Evolutionary conservation across 768 basidiomycete genomes (phyloP).

Genomic region (Basidioascus undulatus): DNA sequence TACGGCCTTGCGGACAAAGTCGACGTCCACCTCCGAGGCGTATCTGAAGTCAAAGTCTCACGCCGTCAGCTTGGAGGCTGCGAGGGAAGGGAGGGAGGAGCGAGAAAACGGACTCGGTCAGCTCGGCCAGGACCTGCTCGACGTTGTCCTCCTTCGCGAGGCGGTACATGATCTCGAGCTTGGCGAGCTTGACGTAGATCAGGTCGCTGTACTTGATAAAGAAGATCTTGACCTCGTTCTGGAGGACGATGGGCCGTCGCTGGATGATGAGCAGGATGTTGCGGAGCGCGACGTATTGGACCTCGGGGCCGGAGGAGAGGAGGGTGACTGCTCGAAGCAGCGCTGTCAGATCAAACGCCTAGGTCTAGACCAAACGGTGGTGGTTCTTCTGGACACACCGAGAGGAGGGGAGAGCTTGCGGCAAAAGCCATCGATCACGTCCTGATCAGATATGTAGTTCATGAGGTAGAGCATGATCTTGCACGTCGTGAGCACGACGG

Average conservation of each 20-base stretch:
- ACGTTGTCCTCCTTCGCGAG: slow-evolving; percentile 87
- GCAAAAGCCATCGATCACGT: slow-evolving; percentile 67
- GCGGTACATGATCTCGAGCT: slow-evolving; percentile 96
- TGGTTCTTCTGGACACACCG: slow-evolving; percentile 26
- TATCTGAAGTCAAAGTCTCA: slow-evolving; percentile 31
- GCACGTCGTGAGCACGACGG: slow-evolving; percentile 95
- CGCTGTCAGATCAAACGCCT: not conserved
- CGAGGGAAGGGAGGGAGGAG: not conserved
- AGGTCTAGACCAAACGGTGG: not conserved
- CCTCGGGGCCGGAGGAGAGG: slow-evolving; percentile 88
- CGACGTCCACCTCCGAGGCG: slow-evolving; percentile 91
- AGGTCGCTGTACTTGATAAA: slow-evolving; percentile 99
- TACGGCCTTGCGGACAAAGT: slow-evolving; percentile 93
- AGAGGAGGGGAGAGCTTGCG: slow-evolving; percentile 95
- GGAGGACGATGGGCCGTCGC: slow-evolving; percentile 66
- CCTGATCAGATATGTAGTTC: slow-evolving; percentile 93
- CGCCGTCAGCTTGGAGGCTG: too few species aligned
- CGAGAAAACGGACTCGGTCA: slow-evolving; percentile 50
- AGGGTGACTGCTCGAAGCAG: slow-evolving; percentile 41
- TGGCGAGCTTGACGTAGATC: slow-evolving; percentile 93
- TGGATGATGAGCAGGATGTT: slow-evolving; percentile 96
- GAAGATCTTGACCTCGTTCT: slow-evolving; percentile 95
- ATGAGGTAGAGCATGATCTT: slow-evolving; percentile 86
- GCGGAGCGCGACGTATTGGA: slow-evolving; percentile 89
- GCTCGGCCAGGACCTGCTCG: slow-evolving; percentile 69